phyloP scores from a whole-genome alignment of 129 eudicot species.

The Lactuca saligna region DNA sequence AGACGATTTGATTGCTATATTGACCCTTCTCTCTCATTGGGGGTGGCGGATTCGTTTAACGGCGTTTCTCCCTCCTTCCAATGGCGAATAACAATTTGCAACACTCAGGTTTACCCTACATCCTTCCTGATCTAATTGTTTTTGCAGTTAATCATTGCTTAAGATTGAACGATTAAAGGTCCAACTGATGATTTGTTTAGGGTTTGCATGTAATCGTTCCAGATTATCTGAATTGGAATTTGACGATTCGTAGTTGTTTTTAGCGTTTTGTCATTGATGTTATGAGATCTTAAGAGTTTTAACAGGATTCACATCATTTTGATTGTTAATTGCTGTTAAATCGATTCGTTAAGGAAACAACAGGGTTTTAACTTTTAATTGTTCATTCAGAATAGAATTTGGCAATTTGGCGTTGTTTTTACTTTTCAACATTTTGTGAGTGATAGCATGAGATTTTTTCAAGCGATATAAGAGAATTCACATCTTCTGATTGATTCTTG shows the following conservation, averaged over 20 bases:
- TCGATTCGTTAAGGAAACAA: too few relatives aligned
- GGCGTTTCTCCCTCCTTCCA: neutral
- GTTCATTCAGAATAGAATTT: too few relatives aligned
- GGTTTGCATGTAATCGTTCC: neutral
- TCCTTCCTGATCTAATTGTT: neutral
- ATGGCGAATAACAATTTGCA: conserved; percentile 29
- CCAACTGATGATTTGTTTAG: neutral
- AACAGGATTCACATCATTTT: too few relatives aligned
- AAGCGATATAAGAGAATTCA: neutral
- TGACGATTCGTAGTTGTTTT: neutral
- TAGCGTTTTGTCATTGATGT: neutral
- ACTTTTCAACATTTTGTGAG: too few relatives aligned
- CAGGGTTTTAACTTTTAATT: too few relatives aligned
- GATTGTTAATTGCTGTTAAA: too few relatives aligned
- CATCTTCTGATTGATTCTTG: neutral
- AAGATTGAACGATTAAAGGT: neutral
- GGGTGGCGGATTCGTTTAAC: too few relatives aligned
- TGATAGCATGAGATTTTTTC: too few relatives aligned
- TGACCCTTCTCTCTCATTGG: neutral
- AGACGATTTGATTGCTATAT: conserved; percentile 1
- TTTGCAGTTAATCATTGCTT: too few relatives aligned
- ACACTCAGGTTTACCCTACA: conserved; percentile 18
- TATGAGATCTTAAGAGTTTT: too few relatives aligned
- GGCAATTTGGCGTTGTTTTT: too few relatives aligned
- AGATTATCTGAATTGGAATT: neutral